Evolutionary conservation across 2,329 filamentous ascomycete genomes (phyloP), one percentile per base, ranked within the genome.

Genomic region (Diaporthe sp.): DNA sequence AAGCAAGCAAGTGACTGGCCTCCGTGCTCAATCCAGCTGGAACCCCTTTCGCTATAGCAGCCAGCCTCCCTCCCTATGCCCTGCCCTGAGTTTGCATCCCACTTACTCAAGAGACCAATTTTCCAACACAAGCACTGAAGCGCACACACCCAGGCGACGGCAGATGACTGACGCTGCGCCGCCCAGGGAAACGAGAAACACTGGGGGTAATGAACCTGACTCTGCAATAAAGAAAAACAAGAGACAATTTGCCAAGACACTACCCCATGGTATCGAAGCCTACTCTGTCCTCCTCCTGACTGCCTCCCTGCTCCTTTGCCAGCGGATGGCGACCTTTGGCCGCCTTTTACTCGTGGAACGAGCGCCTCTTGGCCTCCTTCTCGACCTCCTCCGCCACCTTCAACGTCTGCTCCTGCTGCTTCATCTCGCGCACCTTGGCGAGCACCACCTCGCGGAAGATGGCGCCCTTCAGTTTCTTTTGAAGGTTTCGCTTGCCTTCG

Each of bases 391-490:
- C 87, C 84, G 91, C 87, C 85, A 94, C 83, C 83, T 93, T 92
- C 79, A 94, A 88, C 44, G 90, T 91, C 82, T 96, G 92, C 82
- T 98, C 94, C 80, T 96, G 91, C 79, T 95, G 93, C 88, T 97
- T 97, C 90, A 95, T 94, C 85, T 98, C 96, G 76, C 94, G 91
- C 61, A 98, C 95, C 87, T 98, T 98, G 78, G 96, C 96, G 75
- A 98, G 88, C 19, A 98, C 96, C 17, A 98, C 94, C 84, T 98
- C 96, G 80, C 94, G 91, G 91, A 98, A 98, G 80, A 98, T 97
- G 77, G 95, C 90, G 75, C 90, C 87, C 81, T 90, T 89, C 78
- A 91, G 86, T 76, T 88, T 84, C 80, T 86, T 87, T 77, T 86
- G 86, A 17, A 90, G 82, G 62, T 81, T 85, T 76, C 83, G 85